These are phyloP conservation scores for Backusella morwellensis DNA, from an alignment of 192 early-diverging fungal genomes.

Conservation along the genomic window DNA sequence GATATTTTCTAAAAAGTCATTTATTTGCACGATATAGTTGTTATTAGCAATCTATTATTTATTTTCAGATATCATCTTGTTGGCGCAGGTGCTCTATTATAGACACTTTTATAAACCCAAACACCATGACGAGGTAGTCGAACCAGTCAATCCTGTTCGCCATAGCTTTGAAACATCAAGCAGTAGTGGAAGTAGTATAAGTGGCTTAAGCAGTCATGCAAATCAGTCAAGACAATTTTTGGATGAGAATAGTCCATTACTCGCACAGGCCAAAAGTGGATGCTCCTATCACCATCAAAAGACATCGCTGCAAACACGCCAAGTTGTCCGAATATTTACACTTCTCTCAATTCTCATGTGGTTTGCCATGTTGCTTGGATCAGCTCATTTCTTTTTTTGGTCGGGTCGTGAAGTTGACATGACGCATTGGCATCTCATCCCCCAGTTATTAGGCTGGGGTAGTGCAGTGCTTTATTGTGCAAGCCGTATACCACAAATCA, in stretches of 20 bases:
- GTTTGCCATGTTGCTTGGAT: neutral
- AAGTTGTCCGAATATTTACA: slow-evolving; percentile 11
- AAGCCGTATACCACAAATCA: slow-evolving; percentile 81
- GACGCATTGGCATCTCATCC: slow-evolving; percentile 32
- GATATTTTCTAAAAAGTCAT: neutral
- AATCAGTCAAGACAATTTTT: neutral
- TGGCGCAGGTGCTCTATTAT: slow-evolving; percentile 71
- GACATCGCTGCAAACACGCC: neutral
- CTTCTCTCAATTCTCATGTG: neutral
- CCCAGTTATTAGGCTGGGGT: slow-evolving; percentile 72
- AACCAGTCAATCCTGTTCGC: neutral
- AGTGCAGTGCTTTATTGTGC: slow-evolving; percentile 69
- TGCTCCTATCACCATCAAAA: neutral
- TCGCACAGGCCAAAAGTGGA: neutral
- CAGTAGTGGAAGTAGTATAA: neutral
- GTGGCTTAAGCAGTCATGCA: neutral
- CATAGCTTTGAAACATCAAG: neutral
- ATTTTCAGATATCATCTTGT: slow-evolving; percentile 61
- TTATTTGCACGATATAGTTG: slow-evolving; percentile 31
- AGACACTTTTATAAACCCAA: slow-evolving; percentile 18
- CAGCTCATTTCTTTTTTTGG: slow-evolving; percentile 5
- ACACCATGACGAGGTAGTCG: slow-evolving; percentile 26
- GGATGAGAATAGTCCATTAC: neutral
- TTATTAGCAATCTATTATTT: slow-evolving; percentile 72
- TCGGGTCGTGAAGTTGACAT: slow-evolving; percentile 15